A percentile compares a stretch with the other conserved stretches of the same genome.
These are phyloP conservation scores for Calonectria leucothoes DNA, from an alignment of 2,329 filamentous ascomycete species.

Conservation along the genomic window DNA sequence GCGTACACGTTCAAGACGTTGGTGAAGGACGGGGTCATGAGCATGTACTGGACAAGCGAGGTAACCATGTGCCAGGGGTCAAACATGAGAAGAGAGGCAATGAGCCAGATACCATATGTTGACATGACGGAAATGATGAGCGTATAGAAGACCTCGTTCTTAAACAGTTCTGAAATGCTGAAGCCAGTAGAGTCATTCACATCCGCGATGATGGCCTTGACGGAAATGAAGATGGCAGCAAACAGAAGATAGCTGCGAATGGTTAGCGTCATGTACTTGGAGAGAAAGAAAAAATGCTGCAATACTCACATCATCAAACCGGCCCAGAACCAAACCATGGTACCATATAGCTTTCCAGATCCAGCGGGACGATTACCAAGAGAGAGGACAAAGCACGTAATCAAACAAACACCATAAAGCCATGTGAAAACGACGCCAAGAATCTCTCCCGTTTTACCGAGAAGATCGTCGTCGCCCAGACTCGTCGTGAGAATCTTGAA, in stretches of 20 bases:
- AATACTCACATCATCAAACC: constrained; percentile 85
- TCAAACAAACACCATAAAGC: constrained; percentile 90
- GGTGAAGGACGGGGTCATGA: constrained; percentile 95
- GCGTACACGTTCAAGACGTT: constrained; percentile 99
- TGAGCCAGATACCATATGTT: constrained; percentile 92
- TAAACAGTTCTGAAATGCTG: constrained; percentile 79
- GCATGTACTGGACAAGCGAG: constrained; percentile 92
- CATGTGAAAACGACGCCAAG: constrained; percentile 94
- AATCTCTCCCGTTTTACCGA: constrained; percentile 82
- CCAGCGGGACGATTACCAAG: constrained; percentile 96
- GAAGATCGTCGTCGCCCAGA: constrained; percentile 74
- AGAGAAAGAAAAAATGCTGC: background rate
- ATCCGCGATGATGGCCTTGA: constrained; percentile 83
- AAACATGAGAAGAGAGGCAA: constrained; percentile 93
- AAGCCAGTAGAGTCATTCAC: constrained; percentile 72
- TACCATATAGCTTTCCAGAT: constrained; percentile 92
- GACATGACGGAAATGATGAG: constrained; percentile 92
- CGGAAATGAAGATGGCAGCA: constrained; percentile 93
- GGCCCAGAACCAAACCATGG: constrained; percentile 99
- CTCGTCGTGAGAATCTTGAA: constrained; percentile 96
- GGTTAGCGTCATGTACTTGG: constrained; percentile 35
- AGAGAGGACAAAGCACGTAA: constrained; percentile 94
- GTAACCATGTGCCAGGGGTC: constrained; percentile 99
- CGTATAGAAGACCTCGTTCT: constrained; percentile 90
- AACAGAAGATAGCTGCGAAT: constrained; percentile 83